Conservation (phyloP, 768 basidiomycete species). For the Mycena amicta region DNA sequence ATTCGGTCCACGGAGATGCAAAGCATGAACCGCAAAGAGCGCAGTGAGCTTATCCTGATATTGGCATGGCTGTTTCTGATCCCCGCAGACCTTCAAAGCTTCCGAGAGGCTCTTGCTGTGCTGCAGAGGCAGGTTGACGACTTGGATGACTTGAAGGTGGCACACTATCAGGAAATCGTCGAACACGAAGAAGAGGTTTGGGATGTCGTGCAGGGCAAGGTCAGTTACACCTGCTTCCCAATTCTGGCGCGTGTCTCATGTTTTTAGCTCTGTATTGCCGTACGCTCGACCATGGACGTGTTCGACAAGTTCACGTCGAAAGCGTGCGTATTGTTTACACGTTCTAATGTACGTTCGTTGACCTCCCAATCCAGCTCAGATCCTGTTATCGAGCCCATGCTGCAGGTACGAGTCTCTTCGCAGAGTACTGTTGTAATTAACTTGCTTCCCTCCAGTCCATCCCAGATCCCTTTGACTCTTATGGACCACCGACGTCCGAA, state of each 20-base stretch:
- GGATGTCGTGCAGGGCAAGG: slow-evolving; percentile 61
- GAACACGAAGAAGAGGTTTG: slow-evolving; percentile 97
- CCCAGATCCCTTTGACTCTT: slow-evolving; percentile 92
- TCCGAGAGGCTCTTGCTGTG: slow-evolving; percentile 79
- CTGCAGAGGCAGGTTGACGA: slow-evolving; percentile 91
- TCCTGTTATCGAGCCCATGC: slow-evolving; percentile 87
- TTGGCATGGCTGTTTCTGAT: slow-evolving; percentile 7
- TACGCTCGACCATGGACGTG: slow-evolving; percentile 89
- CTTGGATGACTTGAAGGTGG: slow-evolving; percentile 79
- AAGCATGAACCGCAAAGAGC: slow-evolving; percentile 82
- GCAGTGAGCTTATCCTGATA: slow-evolving; percentile 57
- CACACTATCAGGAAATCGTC: slow-evolving; percentile 86
- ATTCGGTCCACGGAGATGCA: slow-evolving; percentile 85
- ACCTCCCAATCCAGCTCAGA: slow-evolving; percentile 61
- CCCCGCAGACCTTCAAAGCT: slow-evolving; percentile 77
- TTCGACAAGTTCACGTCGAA: slow-evolving; percentile 87
- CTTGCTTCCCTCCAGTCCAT: slow-evolving; percentile 86
- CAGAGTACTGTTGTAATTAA: too few relatives aligned
- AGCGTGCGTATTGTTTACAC: slow-evolving; percentile 61
- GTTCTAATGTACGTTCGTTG: slow-evolving; percentile 14
- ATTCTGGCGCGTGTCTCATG: slow-evolving; percentile 14
- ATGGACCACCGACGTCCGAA: slow-evolving; percentile 84
- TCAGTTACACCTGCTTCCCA: neutral
- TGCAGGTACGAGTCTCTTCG: too few relatives aligned
- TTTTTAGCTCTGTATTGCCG: slow-evolving; percentile 71